phyloP scores from a whole-genome alignment of 2,329 filamentous ascomycete species.

The Pseudogymnoascus sp. region DNA sequence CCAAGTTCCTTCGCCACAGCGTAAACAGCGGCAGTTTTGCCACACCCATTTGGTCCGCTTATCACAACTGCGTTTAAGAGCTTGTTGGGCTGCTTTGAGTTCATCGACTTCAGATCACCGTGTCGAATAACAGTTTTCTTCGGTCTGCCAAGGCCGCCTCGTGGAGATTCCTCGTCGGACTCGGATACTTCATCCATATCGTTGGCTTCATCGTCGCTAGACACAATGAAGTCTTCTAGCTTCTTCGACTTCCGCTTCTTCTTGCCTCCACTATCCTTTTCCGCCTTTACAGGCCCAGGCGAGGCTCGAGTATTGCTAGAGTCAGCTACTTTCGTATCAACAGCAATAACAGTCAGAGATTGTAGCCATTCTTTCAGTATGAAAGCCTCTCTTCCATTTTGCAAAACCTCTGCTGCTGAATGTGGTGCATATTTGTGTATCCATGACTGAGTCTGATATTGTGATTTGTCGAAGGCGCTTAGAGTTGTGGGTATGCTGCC shows the following conservation, averaged over 20 bases:
- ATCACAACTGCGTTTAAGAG: constrained; percentile 74
- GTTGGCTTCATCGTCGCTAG: constrained; percentile 66
- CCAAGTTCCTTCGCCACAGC: constrained; percentile 86
- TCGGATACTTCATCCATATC: constrained; percentile 64
- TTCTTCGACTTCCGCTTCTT: constrained; percentile 61
- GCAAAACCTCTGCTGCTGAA: constrained; percentile 64
- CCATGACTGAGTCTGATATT: constrained; percentile 70
- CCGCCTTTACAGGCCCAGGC: constrained; percentile 20
- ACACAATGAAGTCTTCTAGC: constrained; percentile 72
- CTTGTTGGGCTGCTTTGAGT: constrained; percentile 39
- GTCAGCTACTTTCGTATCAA: constrained; percentile 51
- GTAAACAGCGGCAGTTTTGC: constrained; percentile 88
- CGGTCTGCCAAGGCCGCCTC: constrained; percentile 30
- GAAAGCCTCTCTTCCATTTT: constrained; percentile 60
- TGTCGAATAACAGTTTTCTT: constrained; percentile 51
- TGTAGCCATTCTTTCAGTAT: constrained; percentile 77
- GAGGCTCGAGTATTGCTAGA: constrained; percentile 15
- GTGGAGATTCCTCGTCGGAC: constrained; percentile 41
- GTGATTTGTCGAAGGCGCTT: constrained; percentile 73
- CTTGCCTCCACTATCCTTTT: constrained; percentile 42
- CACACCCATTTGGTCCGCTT: constrained; percentile 82
- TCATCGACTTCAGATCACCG: constrained; percentile 31
- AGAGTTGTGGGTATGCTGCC: constrained; percentile 51
- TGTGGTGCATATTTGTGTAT: constrained; percentile 75
- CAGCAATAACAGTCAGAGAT: constrained; percentile 66